phyloP scores from a whole-genome alignment of 352 stramenopile genomes.

The Phytophthora constricta region DNA sequence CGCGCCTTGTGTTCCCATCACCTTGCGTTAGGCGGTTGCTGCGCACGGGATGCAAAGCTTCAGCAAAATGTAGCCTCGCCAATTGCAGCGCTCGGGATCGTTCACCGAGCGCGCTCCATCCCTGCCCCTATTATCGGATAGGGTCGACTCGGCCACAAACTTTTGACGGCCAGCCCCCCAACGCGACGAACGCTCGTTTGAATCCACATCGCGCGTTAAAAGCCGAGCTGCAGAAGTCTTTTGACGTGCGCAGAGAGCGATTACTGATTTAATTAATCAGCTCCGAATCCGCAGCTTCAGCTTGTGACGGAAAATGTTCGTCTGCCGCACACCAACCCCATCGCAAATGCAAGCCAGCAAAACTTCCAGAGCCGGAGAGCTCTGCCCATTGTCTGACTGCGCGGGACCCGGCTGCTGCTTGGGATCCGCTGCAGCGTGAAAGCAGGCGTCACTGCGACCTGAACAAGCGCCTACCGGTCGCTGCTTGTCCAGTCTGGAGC shows the following conservation, averaged over 20 bases:
- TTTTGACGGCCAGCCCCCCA: neutral
- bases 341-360: neutral
- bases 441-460: neutral
- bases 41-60: constrained; percentile 1
- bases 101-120: neutral
- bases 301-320: neutral
- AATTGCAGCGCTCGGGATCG: neutral
- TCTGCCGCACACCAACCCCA: neutral
- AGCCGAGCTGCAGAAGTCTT: too few relatives aligned
- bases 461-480: constrained; percentile 7
- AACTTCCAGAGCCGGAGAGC: neutral
- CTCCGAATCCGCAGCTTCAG: neutral
- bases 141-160: neutral
- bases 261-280: too few relatives aligned
- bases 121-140: neutral
- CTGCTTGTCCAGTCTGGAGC: constrained; percentile 28
- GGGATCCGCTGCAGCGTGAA: neutral
- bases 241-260: too few relatives aligned
- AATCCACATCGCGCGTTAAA: neutral
- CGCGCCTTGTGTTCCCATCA: neutral
- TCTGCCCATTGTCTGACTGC: neutral
- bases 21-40: neutral
- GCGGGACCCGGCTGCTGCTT: neutral
- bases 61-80: neutral
- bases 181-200: neutral